Percentiles rank a stretch among this genome's conserved stretches.
Conservation (phyloP, 495 filamentous ascomycete genomes). For the Penicillium turbatum region DNA sequence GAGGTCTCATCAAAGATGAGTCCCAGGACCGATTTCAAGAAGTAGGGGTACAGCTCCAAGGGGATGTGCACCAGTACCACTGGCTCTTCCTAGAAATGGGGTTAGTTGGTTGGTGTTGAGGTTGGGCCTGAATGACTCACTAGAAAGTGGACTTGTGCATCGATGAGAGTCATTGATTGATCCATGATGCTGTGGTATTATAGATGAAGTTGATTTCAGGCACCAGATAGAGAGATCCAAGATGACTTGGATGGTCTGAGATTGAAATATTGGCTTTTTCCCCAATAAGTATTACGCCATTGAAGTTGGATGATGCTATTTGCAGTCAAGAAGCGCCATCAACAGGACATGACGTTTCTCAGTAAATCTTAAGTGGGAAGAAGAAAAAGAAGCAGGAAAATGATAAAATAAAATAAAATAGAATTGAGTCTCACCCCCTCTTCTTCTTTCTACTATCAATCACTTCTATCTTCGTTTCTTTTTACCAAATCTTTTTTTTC, state of each 20-base stretch:
- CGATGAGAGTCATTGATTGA: constrained; percentile 46
- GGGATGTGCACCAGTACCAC: constrained; percentile 91
- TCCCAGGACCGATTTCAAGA: constrained; percentile 77
- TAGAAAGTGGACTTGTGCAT: constrained; percentile 54
- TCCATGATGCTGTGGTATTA: constrained; percentile 33
- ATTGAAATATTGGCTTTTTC: background rate
- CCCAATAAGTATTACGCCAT: constrained; percentile 19
- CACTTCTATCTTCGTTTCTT: background rate
- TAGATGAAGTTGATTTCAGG: background rate
- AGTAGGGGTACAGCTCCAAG: constrained; percentile 70
- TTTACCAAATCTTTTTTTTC: constrained; percentile 20
- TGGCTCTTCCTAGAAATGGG: constrained; percentile 68
- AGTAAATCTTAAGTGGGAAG: no score
- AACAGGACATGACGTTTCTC: constrained; percentile 10
- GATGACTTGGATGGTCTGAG: background rate
- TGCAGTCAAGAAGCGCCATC: constrained; percentile 5
- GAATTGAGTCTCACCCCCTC: no score
- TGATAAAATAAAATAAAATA: no score
- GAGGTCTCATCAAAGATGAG: constrained; percentile 67
- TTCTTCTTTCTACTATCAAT: no score
- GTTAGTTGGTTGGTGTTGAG: background rate
- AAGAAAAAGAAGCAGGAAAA: no score
- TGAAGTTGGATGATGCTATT: constrained; percentile 9
- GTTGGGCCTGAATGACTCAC: constrained; percentile 33
- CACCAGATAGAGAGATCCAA: background rate